Evolutionary conservation across 768 basidiomycete genomes (phyloP).

Genomic region (Megacollybia marginata): DNA sequence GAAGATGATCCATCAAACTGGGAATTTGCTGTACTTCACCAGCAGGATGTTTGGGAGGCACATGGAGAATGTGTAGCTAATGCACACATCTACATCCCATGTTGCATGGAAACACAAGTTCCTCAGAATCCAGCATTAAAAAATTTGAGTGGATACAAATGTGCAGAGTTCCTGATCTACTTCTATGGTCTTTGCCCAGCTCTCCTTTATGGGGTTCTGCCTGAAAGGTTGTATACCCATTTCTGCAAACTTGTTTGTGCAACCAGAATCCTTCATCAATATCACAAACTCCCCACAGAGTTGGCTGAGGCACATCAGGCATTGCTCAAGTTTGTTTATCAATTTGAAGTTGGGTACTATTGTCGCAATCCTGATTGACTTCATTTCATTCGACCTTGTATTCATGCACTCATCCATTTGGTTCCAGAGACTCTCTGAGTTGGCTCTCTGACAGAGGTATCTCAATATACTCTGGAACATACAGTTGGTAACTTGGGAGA

Average conservation of each 20-base stretch:
- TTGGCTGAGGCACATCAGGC: not conserved
- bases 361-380: slow-evolving; percentile 7
- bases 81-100: slow-evolving; percentile 7
- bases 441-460: slow-evolving; percentile 4
- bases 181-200: slow-evolving; percentile 6
- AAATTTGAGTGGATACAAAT: slow-evolving; percentile 15
- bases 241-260: slow-evolving; percentile 25
- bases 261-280: slow-evolving; percentile 17
- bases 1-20: slow-evolving; percentile 12
- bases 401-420: slow-evolving; percentile 10
- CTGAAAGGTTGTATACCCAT: slow-evolving; percentile 12
- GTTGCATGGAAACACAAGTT: slow-evolving; percentile 16
- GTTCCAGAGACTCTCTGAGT: slow-evolving; percentile 3
- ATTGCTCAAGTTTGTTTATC: slow-evolving; percentile 5
- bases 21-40: slow-evolving; percentile 21
- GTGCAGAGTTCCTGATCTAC: slow-evolving; percentile 7
- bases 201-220: slow-evolving; percentile 5
- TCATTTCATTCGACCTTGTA: slow-evolving; percentile 11
- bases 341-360: slow-evolving; percentile 11
- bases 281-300: not conserved
- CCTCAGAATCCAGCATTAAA: slow-evolving; percentile 23
- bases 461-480: slow-evolving; percentile 13
- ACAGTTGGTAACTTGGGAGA: slow-evolving; percentile 9
- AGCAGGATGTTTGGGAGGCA: slow-evolving; percentile 3
- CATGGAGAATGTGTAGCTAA: slow-evolving; percentile 10